Base-by-base conservation (phyloP, 768 basidiomycete genomes). In the Mycena haematopus region DNA sequence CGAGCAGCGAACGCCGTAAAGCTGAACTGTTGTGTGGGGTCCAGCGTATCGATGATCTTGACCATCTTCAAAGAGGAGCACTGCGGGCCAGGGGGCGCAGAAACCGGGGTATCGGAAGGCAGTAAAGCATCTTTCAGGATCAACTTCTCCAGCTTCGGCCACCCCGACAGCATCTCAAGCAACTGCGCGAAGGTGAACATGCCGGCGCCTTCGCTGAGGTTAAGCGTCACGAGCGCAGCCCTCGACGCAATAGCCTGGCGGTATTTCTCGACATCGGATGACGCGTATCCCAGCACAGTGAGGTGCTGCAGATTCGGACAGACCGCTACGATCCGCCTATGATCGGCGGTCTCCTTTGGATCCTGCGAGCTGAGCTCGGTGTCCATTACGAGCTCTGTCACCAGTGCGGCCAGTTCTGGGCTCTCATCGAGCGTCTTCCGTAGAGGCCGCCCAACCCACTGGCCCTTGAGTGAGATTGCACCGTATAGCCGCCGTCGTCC, bases 291-390 rank as follows among this genome's bases (percentile, higher is more conserved):
- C 15, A 64, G 40, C 31, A 64, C 47, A 6, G 63, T 64, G 38
- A 64, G 63, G 40, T 58, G 63, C 53, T 44, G 44, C 7, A 64
- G 31, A n/a, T 55, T 45, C 19, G 57, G 58, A 22, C 57, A 58
- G 13, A 49, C 63, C 2, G 57, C 63, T n/a, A 64, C 58, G 57
- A 64, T 52, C 1, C 54, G 63, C 31, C 38, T 27, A 33, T 64
- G 63, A 22, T 64, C 63, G 17, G 17, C 38, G 17, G 63, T 64
- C 53, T 64, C 63, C 58, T 45, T 15, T 0, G 57, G 52, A 13
- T 56, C 58, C 49, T 64, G 63, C 22, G 46, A 11, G 42, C 63
- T 59, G 0, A 64, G 58, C 57, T 64, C 63, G 19, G 63, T 64
- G 53, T 64, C 62, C 45, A 63, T 22, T 3, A 63, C 62, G 13